Evolutionary conservation across 2,329 filamentous ascomycete genomes (phyloP).

Genomic region (Elsinoe batatas): DNA sequence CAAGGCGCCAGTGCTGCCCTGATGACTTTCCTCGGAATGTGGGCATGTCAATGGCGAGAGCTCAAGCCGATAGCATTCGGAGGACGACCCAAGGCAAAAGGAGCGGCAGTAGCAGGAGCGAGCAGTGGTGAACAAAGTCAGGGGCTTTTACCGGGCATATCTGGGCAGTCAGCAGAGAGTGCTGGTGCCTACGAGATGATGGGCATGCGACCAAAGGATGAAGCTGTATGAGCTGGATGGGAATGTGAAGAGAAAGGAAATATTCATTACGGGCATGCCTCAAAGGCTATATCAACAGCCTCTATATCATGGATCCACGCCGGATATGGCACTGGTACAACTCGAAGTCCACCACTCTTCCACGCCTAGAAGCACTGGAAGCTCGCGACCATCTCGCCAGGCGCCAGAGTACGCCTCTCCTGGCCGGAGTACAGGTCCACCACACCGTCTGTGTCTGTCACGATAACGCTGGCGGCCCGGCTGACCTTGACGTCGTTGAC

Average conservation of each 20-base stretch:
- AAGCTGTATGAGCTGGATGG: slow-evolving; percentile 15
- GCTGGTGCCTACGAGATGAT: slow-evolving; percentile 42
- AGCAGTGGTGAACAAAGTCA: slow-evolving; percentile 26
- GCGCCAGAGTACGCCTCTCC: background rate
- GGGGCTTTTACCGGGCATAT: slow-evolving; percentile 29
- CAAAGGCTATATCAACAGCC: background rate
- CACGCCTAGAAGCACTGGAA: background rate
- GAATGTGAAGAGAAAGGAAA: background rate
- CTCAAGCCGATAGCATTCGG: slow-evolving; percentile 82
- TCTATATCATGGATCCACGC: background rate
- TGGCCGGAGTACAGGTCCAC: background rate
- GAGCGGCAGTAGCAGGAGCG: slow-evolving; percentile 14
- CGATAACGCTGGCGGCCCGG: background rate
- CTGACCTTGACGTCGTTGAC: background rate
- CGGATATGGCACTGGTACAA: background rate
- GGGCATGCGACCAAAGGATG: slow-evolving; percentile 27
- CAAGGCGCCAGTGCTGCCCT: slow-evolving; percentile 51
- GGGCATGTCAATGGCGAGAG: slow-evolving; percentile 86
- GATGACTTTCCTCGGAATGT: slow-evolving; percentile 67
- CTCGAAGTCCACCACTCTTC: too few relatives aligned
- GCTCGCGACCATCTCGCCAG: background rate
- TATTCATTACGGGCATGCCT: slow-evolving; percentile 8
- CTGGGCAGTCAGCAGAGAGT: slow-evolving; percentile 35
- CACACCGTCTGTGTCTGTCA: slow-evolving; percentile 1
- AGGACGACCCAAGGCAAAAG: slow-evolving; percentile 34